A percentile compares a stretch with the other conserved stretches of the same genome.
Evolutionary conservation across 768 basidiomycete species (phyloP).

Genomic region (Hericium erinaceus): DNA sequence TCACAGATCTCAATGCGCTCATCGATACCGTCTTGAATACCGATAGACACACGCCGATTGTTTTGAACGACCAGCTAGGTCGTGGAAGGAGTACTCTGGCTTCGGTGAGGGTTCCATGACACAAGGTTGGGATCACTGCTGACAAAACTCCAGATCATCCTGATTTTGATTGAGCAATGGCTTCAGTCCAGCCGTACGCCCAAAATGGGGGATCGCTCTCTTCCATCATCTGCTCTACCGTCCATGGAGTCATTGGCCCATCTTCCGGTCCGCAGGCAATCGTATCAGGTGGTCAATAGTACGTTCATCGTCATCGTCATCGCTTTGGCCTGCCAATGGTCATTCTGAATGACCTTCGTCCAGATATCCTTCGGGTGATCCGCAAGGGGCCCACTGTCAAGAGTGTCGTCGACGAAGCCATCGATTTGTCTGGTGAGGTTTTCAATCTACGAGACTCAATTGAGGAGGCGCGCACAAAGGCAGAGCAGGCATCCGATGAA

Average conservation of each 20-base stretch:
- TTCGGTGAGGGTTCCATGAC: slow-evolving; percentile 41
- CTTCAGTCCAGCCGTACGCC: slow-evolving; percentile 36
- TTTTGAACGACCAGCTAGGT: slow-evolving; percentile 94
- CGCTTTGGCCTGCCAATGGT: slow-evolving; percentile 4
- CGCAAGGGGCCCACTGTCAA: slow-evolving; percentile 84
- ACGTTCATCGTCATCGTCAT: slow-evolving; percentile 16
- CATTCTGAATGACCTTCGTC: background rate
- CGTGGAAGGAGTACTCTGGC: slow-evolving; percentile 86
- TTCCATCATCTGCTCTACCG: slow-evolving; percentile 36
- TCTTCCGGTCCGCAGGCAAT: slow-evolving; percentile 35
- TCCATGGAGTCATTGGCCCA: slow-evolving; percentile 23
- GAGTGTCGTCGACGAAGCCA: slow-evolving; percentile 73
- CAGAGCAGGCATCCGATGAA: slow-evolving; percentile 71
- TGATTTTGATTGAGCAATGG: slow-evolving; percentile 83
- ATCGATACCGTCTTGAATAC: slow-evolving; percentile 71
- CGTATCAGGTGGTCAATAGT: slow-evolving; percentile 90
- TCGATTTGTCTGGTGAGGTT: slow-evolving; percentile 78
- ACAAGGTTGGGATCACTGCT: background rate
- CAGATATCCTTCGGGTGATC: slow-evolving; percentile 78
- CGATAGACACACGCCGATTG: slow-evolving; percentile 64
- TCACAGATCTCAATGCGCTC: slow-evolving; percentile 63
- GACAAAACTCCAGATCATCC: slow-evolving; percentile 44
- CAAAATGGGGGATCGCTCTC: slow-evolving; percentile 25
- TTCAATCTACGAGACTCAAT: slow-evolving; percentile 85
- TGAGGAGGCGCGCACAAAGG: slow-evolving; percentile 67